A percentile compares a stretch with the other conserved stretches of the same genome.
Evolutionary conservation across 2,329 filamentous ascomycete species (phyloP).

Genomic region (Ceratocystis diversiconidia): DNA sequence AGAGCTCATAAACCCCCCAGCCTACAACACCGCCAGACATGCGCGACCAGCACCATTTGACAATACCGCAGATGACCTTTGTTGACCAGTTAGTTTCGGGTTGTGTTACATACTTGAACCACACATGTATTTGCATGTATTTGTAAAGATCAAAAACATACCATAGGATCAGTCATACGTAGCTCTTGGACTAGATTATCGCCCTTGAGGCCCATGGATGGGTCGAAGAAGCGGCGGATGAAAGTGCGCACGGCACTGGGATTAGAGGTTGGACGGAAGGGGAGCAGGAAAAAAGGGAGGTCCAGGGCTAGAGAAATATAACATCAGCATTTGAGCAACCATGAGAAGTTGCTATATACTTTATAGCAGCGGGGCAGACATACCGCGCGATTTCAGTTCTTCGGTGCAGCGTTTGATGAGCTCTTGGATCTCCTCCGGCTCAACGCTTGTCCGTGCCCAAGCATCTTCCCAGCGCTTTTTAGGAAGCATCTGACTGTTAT

Average conservation of each 20-base stretch:
- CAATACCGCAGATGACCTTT: constrained; percentile 79
- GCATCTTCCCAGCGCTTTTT: constrained; percentile 80
- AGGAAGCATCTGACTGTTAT: constrained; percentile 38
- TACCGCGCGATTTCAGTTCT: constrained; percentile 92
- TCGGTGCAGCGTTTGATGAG: constrained; percentile 70
- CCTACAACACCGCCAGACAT: constrained; percentile 81
- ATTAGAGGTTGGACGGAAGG: constrained; percentile 86
- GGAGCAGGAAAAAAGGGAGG: constrained; percentile 80
- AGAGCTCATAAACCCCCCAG: constrained; percentile 94
- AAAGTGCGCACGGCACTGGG: constrained; percentile 85
- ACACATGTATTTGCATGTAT: neutral
- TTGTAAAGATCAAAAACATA: constrained; percentile 28
- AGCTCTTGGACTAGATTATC: constrained; percentile 69
- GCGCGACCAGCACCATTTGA: constrained; percentile 98
- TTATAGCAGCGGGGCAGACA: constrained; percentile 23
- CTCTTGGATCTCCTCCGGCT: constrained; percentile 82
- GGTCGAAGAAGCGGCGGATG: constrained; percentile 80
- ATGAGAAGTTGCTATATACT: neutral
- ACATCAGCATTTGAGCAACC: neutral
- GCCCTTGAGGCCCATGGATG: constrained; percentile 48
- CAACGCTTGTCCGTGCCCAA: constrained; percentile 68
- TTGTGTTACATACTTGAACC: neutral
- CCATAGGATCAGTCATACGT: constrained; percentile 85
- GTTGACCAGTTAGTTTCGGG: neutral
- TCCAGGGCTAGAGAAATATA: constrained; percentile 54